These are phyloP conservation scores for Logfia minima DNA, from an alignment of 129 eudicot species.

Conservation along the genomic window DNA sequence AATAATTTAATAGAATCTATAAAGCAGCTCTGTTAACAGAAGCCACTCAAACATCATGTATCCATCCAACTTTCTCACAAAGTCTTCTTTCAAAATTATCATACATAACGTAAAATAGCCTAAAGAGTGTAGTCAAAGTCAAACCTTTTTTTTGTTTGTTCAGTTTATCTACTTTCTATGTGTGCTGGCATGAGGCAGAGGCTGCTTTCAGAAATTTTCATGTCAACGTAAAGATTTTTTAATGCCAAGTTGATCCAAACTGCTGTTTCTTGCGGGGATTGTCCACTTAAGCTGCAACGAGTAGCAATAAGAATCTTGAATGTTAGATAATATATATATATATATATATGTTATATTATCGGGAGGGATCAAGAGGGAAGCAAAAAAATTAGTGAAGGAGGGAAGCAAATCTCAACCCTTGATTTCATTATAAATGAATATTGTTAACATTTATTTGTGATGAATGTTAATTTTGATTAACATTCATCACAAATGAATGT, in stretches of 20 bases:
- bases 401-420: no score
- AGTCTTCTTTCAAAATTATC: background rate
- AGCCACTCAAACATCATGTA: background rate
- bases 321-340: conserved; percentile 3
- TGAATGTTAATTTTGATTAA: no score
- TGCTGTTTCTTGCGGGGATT: conserved; percentile 19
- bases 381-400: no score
- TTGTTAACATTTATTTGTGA: no score
- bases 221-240: background rate
- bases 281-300: conserved; percentile 24
- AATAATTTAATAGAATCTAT: no score
- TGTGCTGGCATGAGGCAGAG: conserved; percentile 13
- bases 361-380: no score
- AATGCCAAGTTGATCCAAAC: conserved; percentile 14
- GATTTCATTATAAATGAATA: no score
- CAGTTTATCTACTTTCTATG: background rate
- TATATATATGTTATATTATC: background rate
- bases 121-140: conserved; percentile 15
- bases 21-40: background rate
- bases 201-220: conserved; percentile 20
- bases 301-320: conserved; percentile 13
- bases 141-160: background rate
- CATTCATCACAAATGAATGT: no score
- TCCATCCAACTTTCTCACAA: background rate
- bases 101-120: background rate